These are phyloP conservation scores for Podosphaera xanthii DNA, from an alignment of 2,329 filamentous ascomycete species.

Conservation along the genomic window DNA sequence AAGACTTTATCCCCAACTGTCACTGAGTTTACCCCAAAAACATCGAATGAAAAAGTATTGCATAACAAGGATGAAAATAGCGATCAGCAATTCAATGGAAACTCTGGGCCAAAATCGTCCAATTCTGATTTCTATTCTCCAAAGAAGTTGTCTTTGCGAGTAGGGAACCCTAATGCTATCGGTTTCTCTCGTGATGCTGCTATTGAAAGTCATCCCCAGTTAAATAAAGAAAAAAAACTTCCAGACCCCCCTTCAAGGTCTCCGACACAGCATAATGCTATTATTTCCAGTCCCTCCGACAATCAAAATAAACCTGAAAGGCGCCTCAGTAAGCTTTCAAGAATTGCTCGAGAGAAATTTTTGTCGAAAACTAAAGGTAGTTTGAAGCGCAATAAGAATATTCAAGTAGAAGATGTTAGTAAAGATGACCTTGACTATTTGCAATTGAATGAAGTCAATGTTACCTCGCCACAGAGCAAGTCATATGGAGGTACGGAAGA, in stretches of 20 bases:
- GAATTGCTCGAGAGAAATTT: constrained; percentile 10
- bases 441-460: background rate
- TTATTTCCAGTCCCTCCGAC: background rate
- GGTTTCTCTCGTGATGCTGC: constrained; percentile 7
- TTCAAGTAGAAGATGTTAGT: constrained; percentile 7
- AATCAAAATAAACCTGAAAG: constrained; percentile 7
- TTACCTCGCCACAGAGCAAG: constrained; percentile 3
- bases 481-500: background rate
- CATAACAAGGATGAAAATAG: too few species aligned
- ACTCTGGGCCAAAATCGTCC: constrained; percentile 21
- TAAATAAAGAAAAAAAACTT: constrained; percentile 7
- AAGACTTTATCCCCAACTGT: background rate
- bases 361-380: constrained; percentile 3
- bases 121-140: constrained; percentile 14
- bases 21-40: background rate
- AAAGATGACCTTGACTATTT: constrained; percentile 9
- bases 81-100: background rate
- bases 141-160: constrained; percentile 6
- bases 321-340: constrained; percentile 13
- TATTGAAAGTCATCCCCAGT: constrained; percentile 7
- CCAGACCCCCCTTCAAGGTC: constrained; percentile 5
- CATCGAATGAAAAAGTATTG: background rate
- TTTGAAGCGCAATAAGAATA: constrained; percentile 3
- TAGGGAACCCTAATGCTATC: constrained; percentile 1
- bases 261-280: background rate